Evolutionary conservation across 1,284 basidiomycete species (phyloP), one percentile per base, ranked within the genome.

Genomic region (Tilletia caries): DNA sequence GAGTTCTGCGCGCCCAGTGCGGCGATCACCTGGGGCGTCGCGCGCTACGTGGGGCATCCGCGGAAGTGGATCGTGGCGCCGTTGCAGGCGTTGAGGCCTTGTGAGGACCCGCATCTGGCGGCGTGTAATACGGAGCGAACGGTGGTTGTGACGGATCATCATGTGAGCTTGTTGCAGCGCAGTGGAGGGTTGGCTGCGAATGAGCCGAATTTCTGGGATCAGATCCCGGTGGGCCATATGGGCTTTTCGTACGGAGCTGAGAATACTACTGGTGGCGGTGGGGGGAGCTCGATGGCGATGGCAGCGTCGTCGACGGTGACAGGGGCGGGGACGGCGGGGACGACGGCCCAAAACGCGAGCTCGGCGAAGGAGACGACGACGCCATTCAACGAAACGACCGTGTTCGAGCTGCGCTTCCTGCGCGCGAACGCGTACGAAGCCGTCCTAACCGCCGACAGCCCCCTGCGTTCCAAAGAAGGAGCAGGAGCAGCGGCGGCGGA

Each of bases 11-110:
- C 15, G 20, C 64, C 32, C 12, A 65, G 23, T 25, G 50, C 43
- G 25, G 32, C 33, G 32, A 37, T 65, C 46, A 67, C 74, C 23
- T 78, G 79, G 77, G 68, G 70, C 41, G 71, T 79, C 0, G 77
- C 77, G 1, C 69, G 77, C 29, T 74, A 68, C 27, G 73, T 69
- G 2, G 71, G 74, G 50, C 68, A 70, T 5, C 70, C 70, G 48
- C 73, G 76, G 32, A 79, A 78, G 68, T 80, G 77, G 79, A 72
- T 80, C 44, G 74, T 79, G 1, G 75, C 73, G 15, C 73, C 71
- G 8, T 23, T 34, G 18, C 37, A 23, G 37, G 20, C 68, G 43
- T 65, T 25, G 32, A 25, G 33, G 15, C 43, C 43, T 1, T 20
- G 58, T 33, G 29, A 62, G 10, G 58, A 62, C 32, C 29, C 32